Conservation (phyloP, 2,329 filamentous ascomycete species). For the Xylariaceae sp. region DNA sequence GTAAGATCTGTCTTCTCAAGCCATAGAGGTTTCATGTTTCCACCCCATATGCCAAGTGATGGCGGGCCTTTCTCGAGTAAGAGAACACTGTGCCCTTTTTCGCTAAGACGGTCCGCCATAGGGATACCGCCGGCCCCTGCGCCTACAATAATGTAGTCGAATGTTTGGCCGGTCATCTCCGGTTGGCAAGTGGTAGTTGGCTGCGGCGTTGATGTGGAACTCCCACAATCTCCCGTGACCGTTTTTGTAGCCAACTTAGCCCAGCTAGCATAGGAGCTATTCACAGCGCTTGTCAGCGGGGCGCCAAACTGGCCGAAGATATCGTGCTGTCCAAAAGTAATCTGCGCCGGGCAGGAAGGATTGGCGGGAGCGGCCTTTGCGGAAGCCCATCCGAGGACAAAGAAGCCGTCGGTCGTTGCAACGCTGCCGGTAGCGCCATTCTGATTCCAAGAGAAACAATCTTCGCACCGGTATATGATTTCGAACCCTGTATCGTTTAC, state of each 20-base stretch:
- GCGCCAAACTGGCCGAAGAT: conserved; percentile 61
- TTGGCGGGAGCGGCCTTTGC: conserved; percentile 50
- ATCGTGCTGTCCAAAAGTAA: conserved; percentile 59
- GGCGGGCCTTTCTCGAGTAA: conserved; percentile 66
- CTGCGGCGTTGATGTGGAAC: conserved; percentile 26
- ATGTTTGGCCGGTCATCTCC: conserved; percentile 47
- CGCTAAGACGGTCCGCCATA: conserved; percentile 66
- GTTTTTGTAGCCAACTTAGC: conserved; percentile 51
- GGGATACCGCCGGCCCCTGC: conserved; percentile 65
- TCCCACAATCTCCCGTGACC: conserved; percentile 43
- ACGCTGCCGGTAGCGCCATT: conserved; percentile 52
- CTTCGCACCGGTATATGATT: conserved; percentile 68
- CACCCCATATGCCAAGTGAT: conserved; percentile 68
- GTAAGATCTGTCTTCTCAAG: conserved; percentile 67
- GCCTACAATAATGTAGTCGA: conserved; percentile 67
- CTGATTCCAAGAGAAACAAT: conserved; percentile 61
- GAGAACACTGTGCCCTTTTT: conserved; percentile 68
- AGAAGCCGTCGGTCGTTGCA: conserved; percentile 49
- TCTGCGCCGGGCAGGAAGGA: conserved; percentile 49
- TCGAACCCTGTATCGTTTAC: conserved; percentile 65
- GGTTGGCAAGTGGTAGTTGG: conserved; percentile 29
- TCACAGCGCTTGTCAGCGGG: conserved; percentile 37
- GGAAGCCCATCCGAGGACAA: conserved; percentile 63
- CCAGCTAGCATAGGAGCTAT: conserved; percentile 50
- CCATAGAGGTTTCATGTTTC: conserved; percentile 60